phyloP scores from a whole-genome alignment of 345 rosid genomes.

The Anacardium occidentale region DNA sequence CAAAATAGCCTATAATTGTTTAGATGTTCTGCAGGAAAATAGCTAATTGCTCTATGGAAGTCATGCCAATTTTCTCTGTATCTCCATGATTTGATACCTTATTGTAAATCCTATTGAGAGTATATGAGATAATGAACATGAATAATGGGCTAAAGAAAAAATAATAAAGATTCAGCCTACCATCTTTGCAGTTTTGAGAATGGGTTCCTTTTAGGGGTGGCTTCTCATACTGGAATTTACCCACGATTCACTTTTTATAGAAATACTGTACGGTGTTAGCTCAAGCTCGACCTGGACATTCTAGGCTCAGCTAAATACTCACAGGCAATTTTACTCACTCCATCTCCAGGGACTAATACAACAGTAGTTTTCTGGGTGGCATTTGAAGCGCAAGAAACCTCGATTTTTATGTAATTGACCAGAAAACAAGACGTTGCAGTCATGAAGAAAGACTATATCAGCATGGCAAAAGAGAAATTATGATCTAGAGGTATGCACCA shows the following conservation, averaged over 20 bases:
- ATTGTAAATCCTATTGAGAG: neutral
- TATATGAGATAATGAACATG: neutral
- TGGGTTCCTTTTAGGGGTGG: too few relatives aligned
- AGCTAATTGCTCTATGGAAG: too few relatives aligned
- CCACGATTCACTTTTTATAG: conserved; percentile 17
- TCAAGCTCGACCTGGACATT: conserved; percentile 21
- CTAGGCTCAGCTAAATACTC: conserved; percentile 13
- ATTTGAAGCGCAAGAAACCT: conserved; percentile 13
- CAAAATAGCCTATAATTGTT: too few relatives aligned
- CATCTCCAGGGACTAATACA: conserved; percentile 23
- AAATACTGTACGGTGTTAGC: neutral
- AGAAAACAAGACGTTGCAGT: conserved; percentile 19
- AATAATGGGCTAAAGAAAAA: neutral
- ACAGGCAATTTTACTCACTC: conserved; percentile 3
- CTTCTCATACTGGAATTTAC: too few relatives aligned
- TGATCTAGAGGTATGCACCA: conserved; percentile 29
- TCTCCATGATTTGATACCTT: neutral
- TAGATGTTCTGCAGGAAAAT: too few relatives aligned
- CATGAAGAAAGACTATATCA: conserved; percentile 25
- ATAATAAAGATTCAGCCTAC: conserved; percentile 17
- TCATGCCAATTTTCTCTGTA: neutral
- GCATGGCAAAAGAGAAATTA: conserved; percentile 32
- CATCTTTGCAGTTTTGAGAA: conserved; percentile 18
- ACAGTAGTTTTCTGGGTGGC: neutral
- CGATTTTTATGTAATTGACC: conserved; percentile 11